Evolutionary conservation across 2,329 filamentous ascomycete species (phyloP).

Genomic region (Aspergillus calidoustus): DNA sequence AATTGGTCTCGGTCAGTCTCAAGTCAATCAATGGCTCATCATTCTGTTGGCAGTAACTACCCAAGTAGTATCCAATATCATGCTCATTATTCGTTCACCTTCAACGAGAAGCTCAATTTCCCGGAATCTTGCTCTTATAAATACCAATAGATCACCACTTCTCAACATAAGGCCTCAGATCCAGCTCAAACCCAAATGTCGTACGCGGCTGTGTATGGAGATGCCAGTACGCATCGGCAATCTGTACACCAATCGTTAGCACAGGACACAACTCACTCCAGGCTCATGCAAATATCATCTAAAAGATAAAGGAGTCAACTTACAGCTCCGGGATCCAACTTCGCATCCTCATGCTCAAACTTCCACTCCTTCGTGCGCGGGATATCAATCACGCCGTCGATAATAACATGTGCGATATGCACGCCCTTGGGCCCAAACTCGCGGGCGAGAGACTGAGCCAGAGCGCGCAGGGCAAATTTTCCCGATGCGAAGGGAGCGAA

Average conservation of each 20-base stretch:
- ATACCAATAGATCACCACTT: slow-evolving; percentile 64
- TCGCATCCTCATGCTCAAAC: slow-evolving; percentile 64
- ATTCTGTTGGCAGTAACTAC: too few species aligned
- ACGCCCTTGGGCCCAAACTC: slow-evolving; percentile 86
- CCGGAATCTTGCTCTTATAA: neutral
- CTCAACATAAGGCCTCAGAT: slow-evolving; percentile 79
- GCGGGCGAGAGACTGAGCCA: slow-evolving; percentile 75
- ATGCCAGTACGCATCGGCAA: slow-evolving; percentile 85
- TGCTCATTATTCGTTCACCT: too few species aligned
- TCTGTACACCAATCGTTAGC: slow-evolving; percentile 53
- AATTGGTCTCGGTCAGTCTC: too few species aligned
- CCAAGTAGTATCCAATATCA: too few species aligned
- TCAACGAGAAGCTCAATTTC: too few species aligned
- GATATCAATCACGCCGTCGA: slow-evolving; percentile 86
- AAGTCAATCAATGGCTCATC: too few species aligned
- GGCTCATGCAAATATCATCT: slow-evolving; percentile 23
- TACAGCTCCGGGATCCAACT: slow-evolving; percentile 76
- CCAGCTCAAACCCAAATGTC: slow-evolving; percentile 80
- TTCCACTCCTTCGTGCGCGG: slow-evolving; percentile 68
- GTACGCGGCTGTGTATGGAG: slow-evolving; percentile 80
- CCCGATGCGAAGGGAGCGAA: slow-evolving; percentile 75
- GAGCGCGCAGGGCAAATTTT: slow-evolving; percentile 77
- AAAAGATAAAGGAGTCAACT: slow-evolving; percentile 36
- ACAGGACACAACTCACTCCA: neutral
- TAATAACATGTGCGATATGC: slow-evolving; percentile 80